These are phyloP conservation scores for Microbotryomycetes sp. DNA, from an alignment of 1,284 basidiomycete species.

Conservation along the genomic window DNA sequence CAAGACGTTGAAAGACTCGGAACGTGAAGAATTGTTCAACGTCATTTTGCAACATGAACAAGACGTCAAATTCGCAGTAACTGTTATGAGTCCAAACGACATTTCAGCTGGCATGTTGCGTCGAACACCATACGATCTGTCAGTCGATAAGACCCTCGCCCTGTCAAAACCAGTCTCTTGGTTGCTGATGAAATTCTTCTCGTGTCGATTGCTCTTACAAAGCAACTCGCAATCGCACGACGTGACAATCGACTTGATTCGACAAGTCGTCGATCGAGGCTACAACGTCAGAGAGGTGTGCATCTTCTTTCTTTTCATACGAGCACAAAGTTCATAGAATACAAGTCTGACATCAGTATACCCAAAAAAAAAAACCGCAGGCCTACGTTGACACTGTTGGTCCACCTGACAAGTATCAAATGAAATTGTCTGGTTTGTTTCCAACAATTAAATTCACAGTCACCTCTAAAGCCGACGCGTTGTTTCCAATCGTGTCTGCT, in stretches of 20 bases:
- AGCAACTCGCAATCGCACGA: slow-evolving; percentile 83
- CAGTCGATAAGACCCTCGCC: no score
- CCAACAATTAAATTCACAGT: slow-evolving; percentile 82
- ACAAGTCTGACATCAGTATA: not conserved
- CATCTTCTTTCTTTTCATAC: slow-evolving; percentile 2
- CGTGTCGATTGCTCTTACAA: not conserved
- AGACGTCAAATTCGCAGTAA: slow-evolving; percentile 74
- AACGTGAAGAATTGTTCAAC: slow-evolving; percentile 40
- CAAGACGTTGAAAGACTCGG: slow-evolving; percentile 69
- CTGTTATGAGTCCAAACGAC: slow-evolving; percentile 79
- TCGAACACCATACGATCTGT: slow-evolving; percentile 71
- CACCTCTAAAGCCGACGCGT: slow-evolving; percentile 83
- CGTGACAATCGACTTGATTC: slow-evolving; percentile 82
- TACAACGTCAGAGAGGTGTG: slow-evolving; percentile 73
- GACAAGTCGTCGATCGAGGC: slow-evolving; percentile 69
- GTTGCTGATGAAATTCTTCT: no score
- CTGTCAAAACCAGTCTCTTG: no score
- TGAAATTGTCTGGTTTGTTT: slow-evolving; percentile 68
- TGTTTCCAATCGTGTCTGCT: slow-evolving; percentile 93
- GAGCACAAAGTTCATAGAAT: not conserved
- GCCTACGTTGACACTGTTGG: slow-evolving; percentile 95
- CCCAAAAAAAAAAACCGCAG: slow-evolving; percentile 44
- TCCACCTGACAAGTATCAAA: slow-evolving; percentile 74
- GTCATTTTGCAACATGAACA: slow-evolving; percentile 37
- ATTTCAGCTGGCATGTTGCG: slow-evolving; percentile 89